These are phyloP conservation scores for Saussurea involucrata DNA, from an alignment of 129 eudicot genomes.

Conservation along the genomic window DNA sequence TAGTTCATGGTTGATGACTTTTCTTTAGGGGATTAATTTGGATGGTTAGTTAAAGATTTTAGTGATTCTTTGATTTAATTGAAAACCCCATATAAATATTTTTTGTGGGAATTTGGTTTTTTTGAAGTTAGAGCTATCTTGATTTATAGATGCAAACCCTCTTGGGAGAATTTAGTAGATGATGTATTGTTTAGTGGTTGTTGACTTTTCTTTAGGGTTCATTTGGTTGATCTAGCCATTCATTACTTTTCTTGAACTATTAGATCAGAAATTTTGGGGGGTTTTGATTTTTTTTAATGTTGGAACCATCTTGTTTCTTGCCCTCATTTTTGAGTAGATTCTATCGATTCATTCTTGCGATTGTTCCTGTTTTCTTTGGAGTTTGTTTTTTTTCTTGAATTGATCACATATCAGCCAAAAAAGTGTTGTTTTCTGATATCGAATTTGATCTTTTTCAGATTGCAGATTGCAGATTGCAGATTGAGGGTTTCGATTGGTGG, in stretches of 20 bases:
- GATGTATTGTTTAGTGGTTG: neutral
- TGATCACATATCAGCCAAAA: constrained; percentile 3
- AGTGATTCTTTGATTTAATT: constrained; percentile 11
- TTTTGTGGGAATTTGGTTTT: neutral
- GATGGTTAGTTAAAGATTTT: neutral
- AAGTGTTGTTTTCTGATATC: constrained; percentile 17
- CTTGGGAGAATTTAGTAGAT: neutral
- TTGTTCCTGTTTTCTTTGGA: neutral
- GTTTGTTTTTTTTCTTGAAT: neutral
- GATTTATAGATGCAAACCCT: constrained; percentile 11
- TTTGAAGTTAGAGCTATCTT: neutral
- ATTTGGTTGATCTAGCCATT: constrained; percentile 11
- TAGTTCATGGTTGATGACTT: neutral
- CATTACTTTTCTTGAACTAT: constrained; percentile 1
- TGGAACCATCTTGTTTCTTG: constrained; percentile 4
- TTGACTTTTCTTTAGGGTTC: constrained; percentile 1
- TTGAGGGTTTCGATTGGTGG: constrained; percentile 14
- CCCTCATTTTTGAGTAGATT: neutral
- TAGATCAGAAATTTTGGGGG: neutral
- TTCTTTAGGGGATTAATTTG: neutral
- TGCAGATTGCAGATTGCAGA: constrained; percentile 12
- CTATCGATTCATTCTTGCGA: neutral
- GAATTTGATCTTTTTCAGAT: constrained; percentile 17
- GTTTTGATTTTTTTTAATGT: neutral
- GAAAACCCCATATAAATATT: neutral